phyloP scores from a whole-genome alignment of 1,284 basidiomycete species.

The Phellopilus nigrolimitatus region DNA sequence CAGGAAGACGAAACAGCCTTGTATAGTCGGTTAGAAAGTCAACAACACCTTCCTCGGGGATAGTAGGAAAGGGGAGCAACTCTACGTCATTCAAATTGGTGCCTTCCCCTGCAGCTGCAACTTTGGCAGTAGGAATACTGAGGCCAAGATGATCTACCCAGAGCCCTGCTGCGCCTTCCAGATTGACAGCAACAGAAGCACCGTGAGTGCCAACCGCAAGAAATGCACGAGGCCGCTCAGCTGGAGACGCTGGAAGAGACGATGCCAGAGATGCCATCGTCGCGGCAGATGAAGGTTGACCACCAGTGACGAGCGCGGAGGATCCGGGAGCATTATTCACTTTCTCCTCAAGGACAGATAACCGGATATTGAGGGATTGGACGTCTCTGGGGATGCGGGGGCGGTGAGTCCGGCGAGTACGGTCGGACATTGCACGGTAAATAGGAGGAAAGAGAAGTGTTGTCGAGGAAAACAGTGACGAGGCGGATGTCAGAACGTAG shows the following conservation, averaged over 20 bases:
- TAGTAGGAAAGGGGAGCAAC: conserved; percentile 13
- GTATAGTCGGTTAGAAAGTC: conserved; percentile 8
- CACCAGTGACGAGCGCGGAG: background rate
- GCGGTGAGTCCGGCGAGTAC: background rate
- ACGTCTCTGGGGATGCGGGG: conserved; percentile 47
- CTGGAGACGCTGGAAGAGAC: background rate
- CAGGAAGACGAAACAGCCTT: conserved; percentile 7
- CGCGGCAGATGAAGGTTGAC: background rate
- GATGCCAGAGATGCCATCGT: background rate
- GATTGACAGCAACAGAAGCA: conserved; percentile 49
- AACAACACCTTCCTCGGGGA: conserved; percentile 12
- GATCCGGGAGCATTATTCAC: conserved; percentile 39
- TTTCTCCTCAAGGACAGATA: conserved; percentile 54
- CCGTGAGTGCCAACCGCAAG: conserved; percentile 38
- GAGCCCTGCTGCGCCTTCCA: conserved; percentile 52
- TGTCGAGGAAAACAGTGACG: background rate
- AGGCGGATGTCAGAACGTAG: conserved; percentile 11
- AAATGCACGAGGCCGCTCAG: conserved; percentile 3
- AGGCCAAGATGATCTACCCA: conserved; percentile 53
- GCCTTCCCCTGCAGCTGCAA: background rate
- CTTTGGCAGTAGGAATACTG: conserved; percentile 22
- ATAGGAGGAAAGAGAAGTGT: conserved; percentile 5
- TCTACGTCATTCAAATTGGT: conserved; percentile 8
- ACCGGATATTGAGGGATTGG: conserved; percentile 73
- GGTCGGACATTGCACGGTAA: background rate